Percentiles rank a stretch among this genome's conserved stretches.
phyloP scores from a whole-genome alignment of 1,284 basidiomycete genomes.

The Ganoderma leucocontextum region DNA sequence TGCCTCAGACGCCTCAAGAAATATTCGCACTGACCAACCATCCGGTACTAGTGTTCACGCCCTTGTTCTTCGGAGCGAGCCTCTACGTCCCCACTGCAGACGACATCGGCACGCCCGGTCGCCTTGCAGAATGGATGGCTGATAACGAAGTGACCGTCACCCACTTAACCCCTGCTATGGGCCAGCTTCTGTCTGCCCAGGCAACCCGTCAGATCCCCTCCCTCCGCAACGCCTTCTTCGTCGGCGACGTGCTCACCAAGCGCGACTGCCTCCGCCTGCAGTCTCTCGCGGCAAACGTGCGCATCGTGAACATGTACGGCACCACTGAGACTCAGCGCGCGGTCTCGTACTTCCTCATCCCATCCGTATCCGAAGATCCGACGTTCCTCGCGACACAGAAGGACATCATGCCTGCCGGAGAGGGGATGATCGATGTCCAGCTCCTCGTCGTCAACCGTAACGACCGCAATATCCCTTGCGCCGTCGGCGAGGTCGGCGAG shows the following conservation, averaged over 20 bases:
- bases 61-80: conserved; percentile 96
- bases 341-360: conserved; percentile 97
- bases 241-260: conserved; percentile 99
- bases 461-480: conserved; percentile 89
- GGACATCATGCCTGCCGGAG: conserved; percentile 97
- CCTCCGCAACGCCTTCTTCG: conserved; percentile 95
- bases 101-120: conserved; percentile 97
- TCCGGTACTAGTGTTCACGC: conserved; percentile 86
- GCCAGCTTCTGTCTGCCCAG: conserved; percentile 96
- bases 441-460: conserved; percentile 96
- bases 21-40: conserved; percentile 12
- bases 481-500: conserved; percentile 97
- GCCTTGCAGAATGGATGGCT: conserved; percentile 99
- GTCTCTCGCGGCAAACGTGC: conserved; percentile 90
- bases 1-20: conserved; percentile 29
- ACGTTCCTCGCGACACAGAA: conserved; percentile 96
- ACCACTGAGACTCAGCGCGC: conserved; percentile 99
- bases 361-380: conserved; percentile 83
- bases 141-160: conserved; percentile 91
- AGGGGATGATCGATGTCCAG: conserved; percentile 98
- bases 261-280: conserved; percentile 97
- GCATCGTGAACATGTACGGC: conserved; percentile 99
- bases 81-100: conserved; percentile 97
- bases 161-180: conserved; percentile 98
- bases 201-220: conserved; percentile 90